Percentiles rank a stretch among this genome's conserved stretches.
Evolutionary conservation across 345 rosid genomes (phyloP).

Genomic region (Melaleuca quinquenervia): DNA sequence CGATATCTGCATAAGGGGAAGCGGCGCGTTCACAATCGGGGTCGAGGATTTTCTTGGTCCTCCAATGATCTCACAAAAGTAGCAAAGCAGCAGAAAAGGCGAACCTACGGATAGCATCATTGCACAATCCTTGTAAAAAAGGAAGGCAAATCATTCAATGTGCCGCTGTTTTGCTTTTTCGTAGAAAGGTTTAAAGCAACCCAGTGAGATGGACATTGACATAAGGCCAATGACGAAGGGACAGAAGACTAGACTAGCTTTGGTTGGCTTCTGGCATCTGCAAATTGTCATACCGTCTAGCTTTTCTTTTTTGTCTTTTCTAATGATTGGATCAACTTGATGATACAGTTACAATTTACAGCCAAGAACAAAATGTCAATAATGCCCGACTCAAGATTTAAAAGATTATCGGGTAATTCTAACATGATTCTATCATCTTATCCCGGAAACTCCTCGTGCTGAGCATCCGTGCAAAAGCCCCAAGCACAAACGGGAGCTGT

Average conservation of each 20-base stretch:
- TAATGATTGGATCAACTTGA: not conserved
- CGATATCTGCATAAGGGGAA: not conserved
- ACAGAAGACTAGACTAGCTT: not conserved
- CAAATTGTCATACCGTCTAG: not conserved
- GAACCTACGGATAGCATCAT: conserved; percentile 1
- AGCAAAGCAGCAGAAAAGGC: not conserved
- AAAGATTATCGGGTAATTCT: not conserved
- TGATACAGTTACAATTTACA: not conserved
- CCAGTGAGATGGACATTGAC: not conserved
- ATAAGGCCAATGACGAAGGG: not conserved
- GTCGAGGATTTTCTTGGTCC: not conserved
- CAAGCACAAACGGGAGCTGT: not conserved
- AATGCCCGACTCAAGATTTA: not conserved
- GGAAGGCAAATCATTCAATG: not conserved
- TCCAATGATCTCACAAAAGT: not conserved
- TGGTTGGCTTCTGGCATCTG: not conserved
- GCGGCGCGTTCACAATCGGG: not conserved
- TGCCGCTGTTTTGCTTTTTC: not conserved
- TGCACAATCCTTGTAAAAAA: not conserved
- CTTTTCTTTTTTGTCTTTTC: not conserved
- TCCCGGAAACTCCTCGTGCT: not conserved
- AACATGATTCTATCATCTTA: not conserved
- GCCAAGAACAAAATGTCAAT: not conserved
- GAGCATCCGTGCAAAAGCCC: not conserved
- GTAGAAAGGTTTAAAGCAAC: not conserved